Base-by-base conservation (phyloP, 192 early-diverging fungal genomes). In the Backusella psychrophila region DNA sequence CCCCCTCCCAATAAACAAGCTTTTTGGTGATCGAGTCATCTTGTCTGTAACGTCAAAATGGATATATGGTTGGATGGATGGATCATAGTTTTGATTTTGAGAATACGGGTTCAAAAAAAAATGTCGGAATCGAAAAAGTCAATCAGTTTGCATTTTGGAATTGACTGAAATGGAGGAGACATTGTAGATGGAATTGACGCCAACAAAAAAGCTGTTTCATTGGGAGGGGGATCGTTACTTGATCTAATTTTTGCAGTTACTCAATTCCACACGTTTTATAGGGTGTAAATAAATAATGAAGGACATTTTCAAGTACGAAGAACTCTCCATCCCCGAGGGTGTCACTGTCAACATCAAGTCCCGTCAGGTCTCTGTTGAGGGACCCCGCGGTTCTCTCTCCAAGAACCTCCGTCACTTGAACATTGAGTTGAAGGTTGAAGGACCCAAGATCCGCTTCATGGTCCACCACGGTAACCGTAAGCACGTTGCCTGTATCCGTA, bases 401-500 rank as follows among this genome's bases (percentile, higher is more conserved):
- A 96, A 96, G 92, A 90, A 93, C 85, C 89, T 99, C 86, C 87
- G 92, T 78, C 97, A 99, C 89, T 88, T 96, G 77, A 91, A 96
- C 89, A 88, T 97, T 84, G 96, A 99, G 82, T 89, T 97, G 78
- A 86, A 88, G 88, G 89, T 90, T 76, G 81, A 87, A 69, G 83
- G 75, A 69, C 84, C 88, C 81, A 92, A 90, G 86, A 85, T 97
- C 86, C 95, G 97, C 87, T 90, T 99, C 70, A 87, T 94, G 72
- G 95, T 99, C 59, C 97, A 93, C 93, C 94, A 96, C 87, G 97
- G 96, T 73, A 89, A 86, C 82, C 94, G 96, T 84, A 98, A 99
- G 94, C 96, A 99, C 90, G 85, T 96, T 83, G 96, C 96, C 74
- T 96, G 96, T 90, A 96, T 99, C 88, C 95, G 96, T 79, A 99